phyloP scores from a whole-genome alignment of 441 rosid genomes.

The Syzygium syzygioides region DNA sequence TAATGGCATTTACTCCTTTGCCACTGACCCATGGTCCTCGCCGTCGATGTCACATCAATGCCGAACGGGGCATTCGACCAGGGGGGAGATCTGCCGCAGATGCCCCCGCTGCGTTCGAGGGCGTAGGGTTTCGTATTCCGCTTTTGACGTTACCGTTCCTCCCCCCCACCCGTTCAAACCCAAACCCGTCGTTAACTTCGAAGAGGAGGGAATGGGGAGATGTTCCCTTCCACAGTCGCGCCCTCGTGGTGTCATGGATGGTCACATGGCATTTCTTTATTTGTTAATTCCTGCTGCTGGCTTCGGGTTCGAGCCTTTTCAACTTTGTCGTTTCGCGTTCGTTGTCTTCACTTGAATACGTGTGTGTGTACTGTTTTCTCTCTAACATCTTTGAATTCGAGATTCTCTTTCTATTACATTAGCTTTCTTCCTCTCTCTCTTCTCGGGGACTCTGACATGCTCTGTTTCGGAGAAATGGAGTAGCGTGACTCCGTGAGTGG shows the following conservation, averaged over 20 bases:
- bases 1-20: conserved; percentile 42
- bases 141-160: neutral
- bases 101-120: neutral
- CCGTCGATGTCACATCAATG: neutral
- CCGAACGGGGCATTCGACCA: neutral
- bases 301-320: conserved; percentile 19
- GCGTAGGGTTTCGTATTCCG: conserved; percentile 18
- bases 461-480: neutral
- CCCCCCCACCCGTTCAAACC: conserved; percentile 15
- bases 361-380: neutral
- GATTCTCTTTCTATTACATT: conserved; percentile 6
- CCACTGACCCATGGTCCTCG: conserved; percentile 14
- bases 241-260: neutral
- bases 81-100: neutral
- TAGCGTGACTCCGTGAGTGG: neutral
- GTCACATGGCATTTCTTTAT: neutral
- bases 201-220: conserved; percentile 16
- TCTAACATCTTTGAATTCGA: conserved; percentile 2
- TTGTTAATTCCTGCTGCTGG: neutral
- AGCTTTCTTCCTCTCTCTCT: neutral
- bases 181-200: conserved; percentile 33
- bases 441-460: neutral
- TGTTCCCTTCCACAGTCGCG: conserved; percentile 9
- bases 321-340: conserved; percentile 42
- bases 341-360: neutral